phyloP scores from a whole-genome alignment of 1,139 yeast genomes.

The Komagataea norvegica region DNA sequence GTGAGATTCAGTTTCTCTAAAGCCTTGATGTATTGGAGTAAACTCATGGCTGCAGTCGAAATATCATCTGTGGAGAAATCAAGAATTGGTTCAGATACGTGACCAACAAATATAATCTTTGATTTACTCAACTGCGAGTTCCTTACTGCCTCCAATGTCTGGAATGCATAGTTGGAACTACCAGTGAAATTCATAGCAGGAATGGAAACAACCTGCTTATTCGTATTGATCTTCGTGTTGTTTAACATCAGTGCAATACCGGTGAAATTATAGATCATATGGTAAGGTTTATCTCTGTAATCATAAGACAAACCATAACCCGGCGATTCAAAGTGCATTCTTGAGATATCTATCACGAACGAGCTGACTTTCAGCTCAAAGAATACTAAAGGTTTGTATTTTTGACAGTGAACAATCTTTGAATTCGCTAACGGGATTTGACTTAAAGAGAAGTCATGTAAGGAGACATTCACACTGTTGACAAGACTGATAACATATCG shows the following conservation, averaged over 20 bases:
- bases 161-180: slow-evolving; percentile 48
- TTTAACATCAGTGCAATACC: slow-evolving; percentile 20
- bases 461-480: slow-evolving; percentile 16
- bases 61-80: slow-evolving; percentile 30
- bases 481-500: slow-evolving; percentile 16
- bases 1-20: slow-evolving; percentile 1
- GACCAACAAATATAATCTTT: slow-evolving; percentile 46
- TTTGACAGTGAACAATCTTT: slow-evolving; percentile 17
- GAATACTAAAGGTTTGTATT: slow-evolving; percentile 21
- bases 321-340: slow-evolving; percentile 36
- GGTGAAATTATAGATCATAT: slow-evolving; percentile 33
- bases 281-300: slow-evolving; percentile 50
- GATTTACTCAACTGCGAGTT: slow-evolving; percentile 38
- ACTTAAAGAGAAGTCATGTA: slow-evolving; percentile 16
- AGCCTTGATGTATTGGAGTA: slow-evolving; percentile 13
- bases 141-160: slow-evolving; percentile 36
- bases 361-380: slow-evolving; percentile 21
- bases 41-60: slow-evolving; percentile 17
- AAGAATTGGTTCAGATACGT: slow-evolving; percentile 41
- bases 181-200: slow-evolving; percentile 40
- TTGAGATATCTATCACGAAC: slow-evolving; percentile 26
- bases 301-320: slow-evolving; percentile 58
- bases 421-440: slow-evolving; percentile 22
- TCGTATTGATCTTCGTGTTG: slow-evolving; percentile 9
- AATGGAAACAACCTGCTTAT: slow-evolving; percentile 19